phyloP scores from a whole-genome alignment of 2,329 filamentous ascomycete species.

The Colletotrichum somersetense region DNA sequence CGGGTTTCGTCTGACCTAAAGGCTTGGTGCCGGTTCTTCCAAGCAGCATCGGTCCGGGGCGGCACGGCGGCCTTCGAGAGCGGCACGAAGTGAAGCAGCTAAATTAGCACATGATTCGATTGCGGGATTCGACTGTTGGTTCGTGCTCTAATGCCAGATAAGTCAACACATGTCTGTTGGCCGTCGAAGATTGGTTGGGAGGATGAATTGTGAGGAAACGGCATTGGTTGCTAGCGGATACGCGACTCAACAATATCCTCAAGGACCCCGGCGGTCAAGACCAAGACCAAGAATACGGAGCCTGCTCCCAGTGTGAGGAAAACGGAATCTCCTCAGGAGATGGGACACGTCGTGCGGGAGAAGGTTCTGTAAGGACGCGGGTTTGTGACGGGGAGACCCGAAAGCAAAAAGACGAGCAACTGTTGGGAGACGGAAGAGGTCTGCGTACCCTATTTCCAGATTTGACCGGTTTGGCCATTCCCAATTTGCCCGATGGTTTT shows the following conservation, averaged over 20 bases:
- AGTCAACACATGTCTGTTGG: neutral
- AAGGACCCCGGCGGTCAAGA: neutral
- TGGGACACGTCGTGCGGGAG: neutral
- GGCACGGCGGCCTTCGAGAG: neutral
- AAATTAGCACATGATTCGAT: neutral
- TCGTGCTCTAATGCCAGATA: neutral
- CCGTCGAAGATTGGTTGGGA: neutral
- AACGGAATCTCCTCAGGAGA: neutral
- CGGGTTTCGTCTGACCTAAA: neutral
- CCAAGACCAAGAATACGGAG: too few species aligned
- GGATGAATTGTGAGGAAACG: neutral
- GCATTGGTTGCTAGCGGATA: neutral
- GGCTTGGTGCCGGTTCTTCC: neutral
- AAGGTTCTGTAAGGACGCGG: neutral
- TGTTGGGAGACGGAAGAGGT: neutral
- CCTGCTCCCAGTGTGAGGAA: neutral
- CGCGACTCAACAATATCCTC: neutral
- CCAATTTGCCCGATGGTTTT: slow-evolving; percentile 5
- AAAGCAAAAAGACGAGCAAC: neutral
- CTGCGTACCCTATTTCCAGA: slow-evolving; percentile 10
- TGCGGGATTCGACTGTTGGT: neutral
- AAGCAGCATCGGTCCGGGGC: neutral
- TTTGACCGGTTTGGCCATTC: neutral
- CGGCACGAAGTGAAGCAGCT: neutral
- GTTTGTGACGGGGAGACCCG: neutral